Percentiles rank a stretch among this genome's conserved stretches.
phyloP scores from a whole-genome alignment of 23 red algal genomes.

The Gracilaria domingensis region DNA sequence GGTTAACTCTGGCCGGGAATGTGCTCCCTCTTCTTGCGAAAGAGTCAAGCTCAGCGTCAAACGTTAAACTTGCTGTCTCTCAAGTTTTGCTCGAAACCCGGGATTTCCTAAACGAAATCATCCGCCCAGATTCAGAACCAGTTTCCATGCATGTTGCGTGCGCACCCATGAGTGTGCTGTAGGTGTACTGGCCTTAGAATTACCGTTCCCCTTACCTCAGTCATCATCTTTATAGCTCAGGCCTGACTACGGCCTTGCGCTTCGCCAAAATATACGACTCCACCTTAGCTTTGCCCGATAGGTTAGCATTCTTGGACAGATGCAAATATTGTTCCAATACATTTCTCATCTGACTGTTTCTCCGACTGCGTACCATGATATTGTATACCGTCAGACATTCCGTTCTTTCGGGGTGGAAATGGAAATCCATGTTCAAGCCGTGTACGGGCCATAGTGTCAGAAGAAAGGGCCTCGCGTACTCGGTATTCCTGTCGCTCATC shows the following conservation, averaged over 20 bases:
- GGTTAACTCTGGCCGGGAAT: constrained; percentile 1
- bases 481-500: neutral
- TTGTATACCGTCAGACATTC: constrained; percentile 40
- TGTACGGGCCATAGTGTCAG: constrained; percentile 35
- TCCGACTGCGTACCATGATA: constrained; percentile 29
- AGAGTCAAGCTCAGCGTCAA: constrained; percentile 16
- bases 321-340: too few relatives aligned
- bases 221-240: neutral
- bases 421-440: constrained; percentile 12
- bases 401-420: neutral
- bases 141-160: constrained; percentile 10
- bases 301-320: neutral
- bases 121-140: constrained; percentile 21
- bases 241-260: neutral
- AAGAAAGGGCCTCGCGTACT: neutral
- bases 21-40: neutral
- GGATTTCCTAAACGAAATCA: neutral
- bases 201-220: neutral
- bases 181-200: neutral
- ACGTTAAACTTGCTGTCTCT: constrained; percentile 33
- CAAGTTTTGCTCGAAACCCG: constrained; percentile 14
- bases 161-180: neutral
- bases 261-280: neutral
- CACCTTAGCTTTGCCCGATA: constrained; percentile 20
- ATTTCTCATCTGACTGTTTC: constrained; percentile 40